A percentile compares a stretch with the other conserved stretches of the same genome.
These are phyloP conservation scores for Phylloporus rhodoxanthus DNA, from an alignment of 768 basidiomycete species.

Conservation along the genomic window DNA sequence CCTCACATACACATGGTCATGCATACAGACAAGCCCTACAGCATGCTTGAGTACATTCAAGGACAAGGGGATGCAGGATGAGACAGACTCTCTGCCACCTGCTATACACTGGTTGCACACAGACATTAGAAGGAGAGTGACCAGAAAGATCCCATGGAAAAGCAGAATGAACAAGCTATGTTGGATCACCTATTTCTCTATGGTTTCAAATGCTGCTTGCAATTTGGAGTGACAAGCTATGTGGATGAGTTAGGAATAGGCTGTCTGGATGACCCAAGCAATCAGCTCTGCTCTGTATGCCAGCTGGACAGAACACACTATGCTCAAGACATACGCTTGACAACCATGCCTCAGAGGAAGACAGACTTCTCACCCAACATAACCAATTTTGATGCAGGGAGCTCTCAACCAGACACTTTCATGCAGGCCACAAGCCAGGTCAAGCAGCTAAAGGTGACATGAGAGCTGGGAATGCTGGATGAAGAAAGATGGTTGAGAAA, in stretches of 20 bases:
- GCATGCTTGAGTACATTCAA: conserved; percentile 20
- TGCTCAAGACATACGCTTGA: neutral
- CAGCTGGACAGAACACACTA: neutral
- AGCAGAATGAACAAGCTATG: neutral
- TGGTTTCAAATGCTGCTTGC: conserved; percentile 2
- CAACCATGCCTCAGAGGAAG: neutral
- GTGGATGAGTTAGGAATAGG: neutral
- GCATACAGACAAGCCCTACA: conserved; percentile 16
- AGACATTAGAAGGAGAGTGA: neutral
- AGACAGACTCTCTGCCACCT: neutral
- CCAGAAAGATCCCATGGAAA: neutral
- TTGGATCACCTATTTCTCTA: neutral
- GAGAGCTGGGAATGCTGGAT: too few relatives aligned
- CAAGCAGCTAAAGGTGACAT: too few relatives aligned
- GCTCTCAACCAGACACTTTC: neutral
- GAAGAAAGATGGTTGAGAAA: too few relatives aligned
- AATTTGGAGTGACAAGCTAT: neutral
- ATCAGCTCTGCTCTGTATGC: neutral
- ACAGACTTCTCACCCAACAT: neutral
- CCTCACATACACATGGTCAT: conserved; percentile 13
- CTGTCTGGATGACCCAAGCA: neutral
- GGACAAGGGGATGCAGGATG: conserved; percentile 17
- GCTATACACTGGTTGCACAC: neutral
- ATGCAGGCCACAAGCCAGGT: too few relatives aligned
- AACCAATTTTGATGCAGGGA: neutral